phyloP scores from a whole-genome alignment of 2,329 filamentous ascomycete genomes.

The Alternaria dauci region DNA sequence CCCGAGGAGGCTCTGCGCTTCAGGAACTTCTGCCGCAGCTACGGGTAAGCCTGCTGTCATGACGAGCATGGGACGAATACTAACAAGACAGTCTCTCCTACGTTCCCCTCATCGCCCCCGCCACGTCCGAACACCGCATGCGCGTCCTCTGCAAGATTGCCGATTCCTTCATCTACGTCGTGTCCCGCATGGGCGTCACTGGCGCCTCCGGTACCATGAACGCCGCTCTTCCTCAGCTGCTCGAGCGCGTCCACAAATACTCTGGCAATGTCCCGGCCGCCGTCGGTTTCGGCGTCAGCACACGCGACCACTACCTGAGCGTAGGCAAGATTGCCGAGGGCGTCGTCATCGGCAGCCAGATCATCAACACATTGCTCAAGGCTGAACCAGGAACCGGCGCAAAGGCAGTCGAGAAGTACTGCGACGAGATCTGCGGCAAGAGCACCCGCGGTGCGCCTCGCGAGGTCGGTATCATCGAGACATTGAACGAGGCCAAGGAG shows the following conservation, averaged over 20 bases:
- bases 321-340: constrained; percentile 87
- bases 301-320: constrained; percentile 88
- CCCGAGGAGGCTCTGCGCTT: constrained; percentile 96
- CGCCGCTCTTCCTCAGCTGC: constrained; percentile 78
- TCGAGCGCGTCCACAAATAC: constrained; percentile 88
- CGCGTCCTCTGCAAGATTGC: constrained; percentile 94
- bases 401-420: constrained; percentile 85
- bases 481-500: constrained; percentile 68
- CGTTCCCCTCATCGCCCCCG: constrained; percentile 93
- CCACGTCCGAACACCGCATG: constrained; percentile 93
- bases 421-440: constrained; percentile 73
- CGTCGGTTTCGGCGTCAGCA: constrained; percentile 96
- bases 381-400: constrained; percentile 71
- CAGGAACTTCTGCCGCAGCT: constrained; percentile 80
- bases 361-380: constrained; percentile 80
- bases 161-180: constrained; percentile 98
- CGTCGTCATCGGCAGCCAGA: constrained; percentile 96
- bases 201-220: constrained; percentile 87
- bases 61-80: background rate
- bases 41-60: constrained; percentile 64
- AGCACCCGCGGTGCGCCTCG: constrained; percentile 62
- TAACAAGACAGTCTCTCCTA: constrained; percentile 75
- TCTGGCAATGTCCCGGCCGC: constrained; percentile 90
- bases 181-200: constrained; percentile 96
- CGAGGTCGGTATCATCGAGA: constrained; percentile 75